Conservation (phyloP, 345 rosid genomes). For the Cardiospermum halicacabum region DNA sequence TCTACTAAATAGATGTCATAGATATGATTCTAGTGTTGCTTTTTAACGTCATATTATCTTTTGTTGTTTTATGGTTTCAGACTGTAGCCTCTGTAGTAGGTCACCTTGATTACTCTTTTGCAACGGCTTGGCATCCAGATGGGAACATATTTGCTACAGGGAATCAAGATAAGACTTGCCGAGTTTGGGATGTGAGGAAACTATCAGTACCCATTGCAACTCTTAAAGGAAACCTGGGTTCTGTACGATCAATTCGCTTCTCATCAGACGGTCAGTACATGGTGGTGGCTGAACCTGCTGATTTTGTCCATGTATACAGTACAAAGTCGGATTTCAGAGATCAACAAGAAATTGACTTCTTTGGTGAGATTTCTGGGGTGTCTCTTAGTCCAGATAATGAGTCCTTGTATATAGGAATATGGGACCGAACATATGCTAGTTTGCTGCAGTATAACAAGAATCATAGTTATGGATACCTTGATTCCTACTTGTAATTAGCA, state of each 20-base stretch:
- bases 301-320: conserved; percentile 56
- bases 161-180: conserved; percentile 66
- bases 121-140: conserved; percentile 67
- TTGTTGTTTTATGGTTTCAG: conserved; percentile 19
- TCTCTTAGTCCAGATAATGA: conserved; percentile 59
- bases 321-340: conserved; percentile 28
- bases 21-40: background rate
- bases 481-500: conserved; percentile 30
- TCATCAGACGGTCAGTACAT: conserved; percentile 55
- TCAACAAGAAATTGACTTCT: conserved; percentile 62
- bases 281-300: conserved; percentile 62
- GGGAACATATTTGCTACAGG: conserved; percentile 51
- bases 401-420: conserved; percentile 49
- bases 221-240: conserved; percentile 63
- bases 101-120: conserved; percentile 59
- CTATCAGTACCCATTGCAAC: conserved; percentile 31
- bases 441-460: conserved; percentile 44
- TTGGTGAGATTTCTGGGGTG: conserved; percentile 65
- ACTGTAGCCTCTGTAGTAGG: conserved; percentile 34
- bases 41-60: background rate
- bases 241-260: conserved; percentile 48
- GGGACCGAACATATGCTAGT: conserved; percentile 65
- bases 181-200: conserved; percentile 58
- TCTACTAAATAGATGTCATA: background rate
- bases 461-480: conserved; percentile 43